Conservation (phyloP, 257 asterid species). For the Verbena officinalis region DNA sequence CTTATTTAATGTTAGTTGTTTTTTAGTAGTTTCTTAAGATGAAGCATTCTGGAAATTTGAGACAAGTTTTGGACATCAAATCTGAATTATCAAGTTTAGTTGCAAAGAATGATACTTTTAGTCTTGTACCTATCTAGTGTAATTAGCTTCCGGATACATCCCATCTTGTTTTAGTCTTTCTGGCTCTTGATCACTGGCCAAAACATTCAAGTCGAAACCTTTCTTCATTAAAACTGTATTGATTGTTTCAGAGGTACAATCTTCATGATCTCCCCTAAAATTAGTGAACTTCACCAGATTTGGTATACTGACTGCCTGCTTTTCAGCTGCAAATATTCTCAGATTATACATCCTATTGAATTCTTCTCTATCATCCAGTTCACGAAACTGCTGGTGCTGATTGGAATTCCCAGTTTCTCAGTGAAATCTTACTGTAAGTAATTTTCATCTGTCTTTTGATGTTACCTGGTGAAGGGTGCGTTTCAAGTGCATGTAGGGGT, state of each 20-base stretch:
- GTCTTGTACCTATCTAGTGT: not conserved
- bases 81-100: not conserved
- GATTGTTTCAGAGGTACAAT: not conserved
- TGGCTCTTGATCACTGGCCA: not conserved
- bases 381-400: slow-evolving; percentile 14
- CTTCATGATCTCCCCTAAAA: not conserved
- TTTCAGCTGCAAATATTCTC: no score
- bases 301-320: not conserved
- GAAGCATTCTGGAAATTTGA: not conserved
- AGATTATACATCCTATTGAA: no score
- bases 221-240: not conserved
- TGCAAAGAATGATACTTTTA: not conserved
- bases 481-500: not conserved
- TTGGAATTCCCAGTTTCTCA: no score
- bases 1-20: not conserved
- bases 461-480: not conserved
- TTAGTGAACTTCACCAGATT: not conserved
- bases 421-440: no score
- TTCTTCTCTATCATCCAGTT: no score
- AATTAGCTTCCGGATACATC: not conserved
- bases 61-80: not conserved
- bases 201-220: not conserved
- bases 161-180: not conserved
- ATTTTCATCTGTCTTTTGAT: not conserved
- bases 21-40: not conserved